phyloP scores from a whole-genome alignment of 2,329 filamentous ascomycete species.

The Talaromyces sp. region DNA sequence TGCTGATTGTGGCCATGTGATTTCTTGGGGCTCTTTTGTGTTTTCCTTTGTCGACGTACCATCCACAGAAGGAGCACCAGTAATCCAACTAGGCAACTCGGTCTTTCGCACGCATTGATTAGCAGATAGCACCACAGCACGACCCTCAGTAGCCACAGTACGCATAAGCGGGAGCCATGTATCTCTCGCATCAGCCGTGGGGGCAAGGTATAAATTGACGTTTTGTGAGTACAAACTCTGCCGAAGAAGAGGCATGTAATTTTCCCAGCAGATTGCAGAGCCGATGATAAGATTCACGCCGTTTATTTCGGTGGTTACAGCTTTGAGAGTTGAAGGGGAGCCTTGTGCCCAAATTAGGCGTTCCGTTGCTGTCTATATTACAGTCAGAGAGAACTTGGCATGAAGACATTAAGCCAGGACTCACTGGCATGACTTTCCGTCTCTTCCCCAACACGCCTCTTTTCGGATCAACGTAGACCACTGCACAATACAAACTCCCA shows the following conservation, averaged over 20 bases:
- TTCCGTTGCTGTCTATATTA: conserved; percentile 66
- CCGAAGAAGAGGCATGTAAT: conserved; percentile 86
- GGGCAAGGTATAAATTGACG: conserved; percentile 85
- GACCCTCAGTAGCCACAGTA: conserved; percentile 75
- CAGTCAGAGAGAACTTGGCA: neutral
- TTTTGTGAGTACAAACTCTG: conserved; percentile 85
- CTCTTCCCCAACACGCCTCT: conserved; percentile 76
- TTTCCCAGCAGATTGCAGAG: conserved; percentile 93
- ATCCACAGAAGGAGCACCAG: conserved; percentile 7
- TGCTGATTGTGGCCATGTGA: conserved; percentile 39
- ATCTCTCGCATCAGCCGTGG: conserved; percentile 80
- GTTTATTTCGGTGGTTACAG: conserved; percentile 74
- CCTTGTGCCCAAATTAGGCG: conserved; percentile 88
- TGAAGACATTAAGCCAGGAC: conserved; percentile 26
- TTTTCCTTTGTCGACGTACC: neutral
- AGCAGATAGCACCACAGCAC: conserved; percentile 79
- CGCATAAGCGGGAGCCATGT: conserved; percentile 80
- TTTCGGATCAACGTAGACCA: conserved; percentile 74
- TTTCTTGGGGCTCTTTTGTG: conserved; percentile 44
- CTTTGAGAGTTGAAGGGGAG: conserved; percentile 71
- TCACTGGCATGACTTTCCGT: conserved; percentile 83
- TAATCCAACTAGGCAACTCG: conserved; percentile 59
- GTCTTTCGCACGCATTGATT: conserved; percentile 72
- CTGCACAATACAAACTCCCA: conserved; percentile 79
- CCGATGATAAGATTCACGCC: conserved; percentile 77